Conservation (phyloP, 345 rosid genomes). For the Eucalyptus sp. region DNA sequence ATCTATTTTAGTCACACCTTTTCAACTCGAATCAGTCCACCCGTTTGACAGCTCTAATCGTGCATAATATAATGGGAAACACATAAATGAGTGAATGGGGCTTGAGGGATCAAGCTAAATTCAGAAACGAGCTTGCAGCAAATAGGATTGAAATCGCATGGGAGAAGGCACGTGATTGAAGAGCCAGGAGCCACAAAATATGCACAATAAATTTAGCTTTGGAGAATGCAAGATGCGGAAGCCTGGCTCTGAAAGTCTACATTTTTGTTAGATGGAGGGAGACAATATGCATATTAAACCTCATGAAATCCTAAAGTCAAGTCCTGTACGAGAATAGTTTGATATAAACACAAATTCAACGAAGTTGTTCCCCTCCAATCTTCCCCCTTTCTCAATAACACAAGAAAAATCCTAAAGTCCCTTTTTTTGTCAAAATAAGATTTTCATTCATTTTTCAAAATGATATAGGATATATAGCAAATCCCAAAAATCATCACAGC, state of each 20-base stretch:
- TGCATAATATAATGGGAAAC: not conserved
- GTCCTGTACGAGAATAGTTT: not conserved
- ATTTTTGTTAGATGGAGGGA: not conserved
- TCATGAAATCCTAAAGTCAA: not conserved
- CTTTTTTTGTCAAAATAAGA: not conserved
- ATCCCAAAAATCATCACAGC: not conserved
- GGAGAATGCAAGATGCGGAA: not conserved
- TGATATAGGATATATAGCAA: not conserved
- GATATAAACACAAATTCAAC: not conserved
- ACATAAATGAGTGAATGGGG: not conserved
- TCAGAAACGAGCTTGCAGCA: not conserved
- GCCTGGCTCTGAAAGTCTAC: not conserved
- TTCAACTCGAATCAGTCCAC: not conserved
- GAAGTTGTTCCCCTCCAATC: not conserved
- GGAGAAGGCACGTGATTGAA: not conserved
- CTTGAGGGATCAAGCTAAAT: not conserved
- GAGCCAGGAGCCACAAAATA: not conserved
- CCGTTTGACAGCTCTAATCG: not conserved
- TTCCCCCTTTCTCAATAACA: not conserved
- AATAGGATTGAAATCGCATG: not conserved
- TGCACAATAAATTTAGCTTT: accelerated
- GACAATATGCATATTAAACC: not conserved
- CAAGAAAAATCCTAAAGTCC: not conserved
- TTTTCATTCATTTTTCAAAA: not conserved
- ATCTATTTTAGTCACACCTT: no score